Evolutionary conservation across 2,329 filamentous ascomycete species (phyloP).

Genomic region (Colletotrichum cereale): DNA sequence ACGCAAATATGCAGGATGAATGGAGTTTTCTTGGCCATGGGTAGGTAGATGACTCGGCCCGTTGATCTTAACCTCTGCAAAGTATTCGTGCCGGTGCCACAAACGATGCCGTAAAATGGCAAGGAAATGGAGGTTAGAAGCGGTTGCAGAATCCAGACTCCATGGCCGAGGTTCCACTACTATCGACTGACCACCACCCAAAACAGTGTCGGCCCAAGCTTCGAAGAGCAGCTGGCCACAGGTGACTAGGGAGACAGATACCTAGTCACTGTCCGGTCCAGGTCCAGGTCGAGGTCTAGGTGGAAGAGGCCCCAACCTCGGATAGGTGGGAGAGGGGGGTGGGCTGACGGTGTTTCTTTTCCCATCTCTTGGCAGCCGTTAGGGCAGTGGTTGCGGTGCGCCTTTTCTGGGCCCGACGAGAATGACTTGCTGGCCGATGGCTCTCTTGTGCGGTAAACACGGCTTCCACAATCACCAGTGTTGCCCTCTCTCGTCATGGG

Average conservation of each 20-base stretch:
- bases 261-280: not conserved
- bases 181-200: not conserved
- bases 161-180: not conserved
- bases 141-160: not conserved
- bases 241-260: not conserved
- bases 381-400: conserved; percentile 14
- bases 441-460: conserved; percentile 1
- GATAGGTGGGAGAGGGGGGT: conserved; percentile 4
- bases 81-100: not conserved
- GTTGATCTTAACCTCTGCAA: conserved; percentile 3
- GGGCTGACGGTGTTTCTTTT: conserved; percentile 30
- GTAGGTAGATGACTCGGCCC: not conserved
- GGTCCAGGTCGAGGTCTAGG: too few relatives aligned
- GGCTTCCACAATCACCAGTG: conserved; percentile 6
- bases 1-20: not conserved
- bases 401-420: conserved; percentile 24
- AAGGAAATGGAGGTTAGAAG: not conserved
- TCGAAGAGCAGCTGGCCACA: not conserved
- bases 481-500: not conserved
- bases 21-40: not conserved
- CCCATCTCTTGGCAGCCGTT: conserved; percentile 36
- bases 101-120: conserved; percentile 4
- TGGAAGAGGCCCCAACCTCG: conserved; percentile 3
- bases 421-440: conserved; percentile 28
- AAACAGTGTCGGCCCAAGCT: not conserved